These are phyloP conservation scores for Atkinsonella texensis DNA, from an alignment of 2,329 filamentous ascomycete genomes.

Conservation along the genomic window DNA sequence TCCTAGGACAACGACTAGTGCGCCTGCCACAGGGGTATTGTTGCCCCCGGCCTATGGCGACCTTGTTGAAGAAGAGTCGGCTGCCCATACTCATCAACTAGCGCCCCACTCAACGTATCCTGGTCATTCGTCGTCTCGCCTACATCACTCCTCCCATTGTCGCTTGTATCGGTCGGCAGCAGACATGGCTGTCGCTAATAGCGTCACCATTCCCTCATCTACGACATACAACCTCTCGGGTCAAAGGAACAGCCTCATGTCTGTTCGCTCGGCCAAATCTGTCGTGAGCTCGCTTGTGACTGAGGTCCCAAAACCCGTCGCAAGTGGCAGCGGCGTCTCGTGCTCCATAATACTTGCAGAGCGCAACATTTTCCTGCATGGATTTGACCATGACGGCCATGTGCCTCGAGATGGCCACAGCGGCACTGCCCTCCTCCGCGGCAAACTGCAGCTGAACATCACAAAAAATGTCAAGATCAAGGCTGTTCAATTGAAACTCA, in stretches of 20 bases:
- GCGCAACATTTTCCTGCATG: slow-evolving; percentile 67
- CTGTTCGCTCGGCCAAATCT: slow-evolving; percentile 37
- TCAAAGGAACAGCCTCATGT: slow-evolving; percentile 38
- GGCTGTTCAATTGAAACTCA: slow-evolving; percentile 75
- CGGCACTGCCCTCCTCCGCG: slow-evolving; percentile 76
- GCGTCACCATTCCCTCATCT: slow-evolving; percentile 11
- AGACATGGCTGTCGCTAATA: slow-evolving; percentile 14
- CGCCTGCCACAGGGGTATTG: slow-evolving; percentile 9
- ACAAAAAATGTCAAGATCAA: slow-evolving; percentile 90
- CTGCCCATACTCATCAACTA: slow-evolving; percentile 3
- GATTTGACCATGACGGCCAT: slow-evolving; percentile 61
- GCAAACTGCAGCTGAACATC: slow-evolving; percentile 69
- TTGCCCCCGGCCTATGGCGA: slow-evolving; percentile 21
- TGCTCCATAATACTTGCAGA: slow-evolving; percentile 67
- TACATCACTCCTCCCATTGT: background rate
- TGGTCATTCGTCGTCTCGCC: background rate
- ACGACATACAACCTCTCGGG: slow-evolving; percentile 15
- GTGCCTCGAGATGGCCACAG: slow-evolving; percentile 36
- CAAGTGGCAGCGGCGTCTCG: slow-evolving; percentile 61
- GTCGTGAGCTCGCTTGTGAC: slow-evolving; percentile 38
- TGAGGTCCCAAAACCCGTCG: slow-evolving; percentile 60
- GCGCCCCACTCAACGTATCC: slow-evolving; percentile 4
- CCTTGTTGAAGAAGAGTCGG: slow-evolving; percentile 12
- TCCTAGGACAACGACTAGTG: background rate
- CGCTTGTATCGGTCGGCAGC: slow-evolving; percentile 2